Evolutionary conservation across 2,329 filamentous ascomycete genomes (phyloP), one percentile per base, ranked within the genome.

Genomic region (Arachnomyces sp.): DNA sequence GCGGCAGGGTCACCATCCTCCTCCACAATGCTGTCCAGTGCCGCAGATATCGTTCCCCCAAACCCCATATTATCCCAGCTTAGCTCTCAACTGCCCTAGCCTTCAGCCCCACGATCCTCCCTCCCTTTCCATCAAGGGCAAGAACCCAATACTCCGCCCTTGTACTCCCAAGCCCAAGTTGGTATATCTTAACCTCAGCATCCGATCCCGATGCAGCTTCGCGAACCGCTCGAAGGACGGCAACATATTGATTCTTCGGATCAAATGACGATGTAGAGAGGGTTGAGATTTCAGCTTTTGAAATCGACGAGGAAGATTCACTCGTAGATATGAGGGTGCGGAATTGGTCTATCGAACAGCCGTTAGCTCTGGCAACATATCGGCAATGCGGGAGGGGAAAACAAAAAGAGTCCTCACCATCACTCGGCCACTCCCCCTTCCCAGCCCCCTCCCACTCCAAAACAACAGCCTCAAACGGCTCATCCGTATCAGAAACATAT

Each of bases 401-500:
- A 35, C 15, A 29, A 3, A 16, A 12, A 14, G 20, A 29, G 25
- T 28, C 51, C 51, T 37, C 57, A 64, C 61, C 49, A 42, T 51
- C 43, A 42, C 52, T 56, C 29, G 62, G 62, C 60, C 60, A 64
- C 8, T 45, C 37, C 2, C 59, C 61, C 38, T 48, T 47, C 17
- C 43, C 40, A 11, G 61, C 61, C 1, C 53, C 59, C 28, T 59
- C 52, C 60, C 74, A 85, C 49, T 70, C 72, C 49, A 94, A 59
- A 39, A 74, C 77, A 4, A 94, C 84, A 3, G 79, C 77, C 58
- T 84, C 79, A 61, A 94, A 94, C 3, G 82, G 81, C 69, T 93
- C 86, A 59, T 94, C 88, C 20, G 85, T 79, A 43, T 94, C 89
- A 46, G 82, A 92, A 12, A 76, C 63, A 61, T 92, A 94, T 56